Evolutionary conservation across 495 filamentous ascomycete species (phyloP).

Genomic region (Tuber calosporum): DNA sequence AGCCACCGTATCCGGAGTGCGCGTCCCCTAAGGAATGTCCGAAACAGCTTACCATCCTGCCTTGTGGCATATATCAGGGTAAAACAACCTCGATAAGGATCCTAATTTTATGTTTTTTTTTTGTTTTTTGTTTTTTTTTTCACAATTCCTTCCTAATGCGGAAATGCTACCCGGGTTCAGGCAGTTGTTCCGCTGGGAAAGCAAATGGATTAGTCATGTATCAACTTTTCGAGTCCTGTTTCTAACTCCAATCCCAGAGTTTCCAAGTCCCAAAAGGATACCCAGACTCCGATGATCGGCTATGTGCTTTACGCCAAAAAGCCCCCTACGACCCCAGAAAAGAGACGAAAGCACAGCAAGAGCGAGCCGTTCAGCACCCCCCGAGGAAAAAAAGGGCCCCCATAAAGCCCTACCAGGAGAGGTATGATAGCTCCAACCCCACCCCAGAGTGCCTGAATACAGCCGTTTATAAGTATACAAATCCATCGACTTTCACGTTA

Average conservation of each 20-base stretch:
- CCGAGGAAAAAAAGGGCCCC: background rate
- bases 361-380: background rate
- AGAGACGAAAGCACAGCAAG: background rate
- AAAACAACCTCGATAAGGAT: background rate
- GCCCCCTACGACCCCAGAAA: background rate
- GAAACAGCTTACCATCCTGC: background rate
- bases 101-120: background rate
- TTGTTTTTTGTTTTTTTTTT: no score
- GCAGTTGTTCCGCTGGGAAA: background rate
- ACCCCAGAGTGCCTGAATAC: background rate
- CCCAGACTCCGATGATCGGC: background rate
- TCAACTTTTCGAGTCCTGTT: background rate
- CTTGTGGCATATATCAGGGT: background rate
- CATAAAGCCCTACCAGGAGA: background rate
- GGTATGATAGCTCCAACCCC: background rate
- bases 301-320: background rate
- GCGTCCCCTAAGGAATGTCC: background rate
- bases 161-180: background rate
- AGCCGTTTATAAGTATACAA: background rate
- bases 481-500: background rate
- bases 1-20: background rate
- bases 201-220: background rate
- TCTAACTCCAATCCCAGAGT: background rate
- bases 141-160: background rate
- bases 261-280: background rate